These are phyloP conservation scores for Arthroderma sp. DNA, from an alignment of 2,329 filamentous ascomycete genomes.

Conservation along the genomic window DNA sequence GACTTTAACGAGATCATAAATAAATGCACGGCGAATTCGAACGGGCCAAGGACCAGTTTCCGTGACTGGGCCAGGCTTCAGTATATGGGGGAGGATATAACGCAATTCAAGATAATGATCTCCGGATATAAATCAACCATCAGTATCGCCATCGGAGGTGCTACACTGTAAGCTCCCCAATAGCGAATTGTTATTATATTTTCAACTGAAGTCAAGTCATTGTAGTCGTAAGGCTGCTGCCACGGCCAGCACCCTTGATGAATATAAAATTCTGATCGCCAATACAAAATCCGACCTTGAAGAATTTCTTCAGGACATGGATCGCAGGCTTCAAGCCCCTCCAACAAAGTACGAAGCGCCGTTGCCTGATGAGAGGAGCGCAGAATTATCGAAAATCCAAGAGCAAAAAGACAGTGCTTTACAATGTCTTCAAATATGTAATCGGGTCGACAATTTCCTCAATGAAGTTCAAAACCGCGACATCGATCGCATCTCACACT, in stretches of 20 bases:
- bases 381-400: constrained; percentile 15
- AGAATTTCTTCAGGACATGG: constrained; percentile 17
- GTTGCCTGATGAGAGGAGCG: constrained; percentile 8
- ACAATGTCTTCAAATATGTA: constrained; percentile 21
- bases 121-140: background rate
- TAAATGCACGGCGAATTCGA: background rate
- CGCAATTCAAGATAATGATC: background rate
- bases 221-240: background rate
- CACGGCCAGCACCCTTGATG: background rate
- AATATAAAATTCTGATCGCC: constrained; percentile 1
- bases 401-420: constrained; percentile 19
- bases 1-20: background rate
- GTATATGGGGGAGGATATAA: background rate
- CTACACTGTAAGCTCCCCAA: background rate
- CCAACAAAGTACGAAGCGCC: constrained; percentile 4
- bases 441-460: constrained; percentile 18
- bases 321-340: constrained; percentile 16
- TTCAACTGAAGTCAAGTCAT: background rate
- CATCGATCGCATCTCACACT: too few species aligned
- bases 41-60: background rate
- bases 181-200: background rate
- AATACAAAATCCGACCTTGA: constrained; percentile 16
- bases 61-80: background rate
- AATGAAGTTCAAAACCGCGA: constrained; percentile 13
- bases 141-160: background rate